Evolutionary conservation across 345 rosid genomes (phyloP), one percentile per base, ranked within the genome.

Genomic region (Salix viminalis): DNA sequence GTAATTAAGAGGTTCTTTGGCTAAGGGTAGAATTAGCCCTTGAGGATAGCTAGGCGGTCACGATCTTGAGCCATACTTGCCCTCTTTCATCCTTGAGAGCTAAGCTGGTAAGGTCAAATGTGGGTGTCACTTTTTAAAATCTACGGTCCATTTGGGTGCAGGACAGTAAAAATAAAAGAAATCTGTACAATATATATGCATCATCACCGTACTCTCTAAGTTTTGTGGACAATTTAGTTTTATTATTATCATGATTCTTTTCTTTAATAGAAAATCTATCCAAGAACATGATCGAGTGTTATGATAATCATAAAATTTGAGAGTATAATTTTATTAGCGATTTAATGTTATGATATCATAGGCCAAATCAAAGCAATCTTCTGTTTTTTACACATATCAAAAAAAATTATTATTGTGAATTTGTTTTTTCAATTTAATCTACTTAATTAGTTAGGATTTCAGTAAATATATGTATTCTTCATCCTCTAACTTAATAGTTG

Each of bases 21-120:
- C 60, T 12, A 26, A 56, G 21, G 65, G 75, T 58, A 36, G 26
- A 42, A 12, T 19, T 12, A 28, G 5, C 52, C 7, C 32, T 32
- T 21, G 37, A 32, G 5, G 15, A 76, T 15, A 14, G 26, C 13
- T 46, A n/a, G 6, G 11, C 14, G n/a, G 74, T 76, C 75, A 23
- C 16, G 19, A 2, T 76, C 79, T 30, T 69, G 74, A 76, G 30
- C 60, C 28, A 24, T n/a, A 69, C 79, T 36, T 69, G 7, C 46
- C 58, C 32, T 52, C 79, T 68, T 37, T 56, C 12, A 42, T 18
- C 7, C 74, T 60, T 76, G 23, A 58, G 12, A 69, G 28, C 69
- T 61, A 30, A 76, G 74, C n/a, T 23, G 28, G 46, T 61, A 26
- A 23, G 56, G 56, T 32, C 21, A 28, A 26, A 16, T 2, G 67